Percentiles rank a stretch among this genome's conserved stretches.
These are phyloP conservation scores for Spinacia oleracea DNA, from an alignment of 179 eudicot genomes.

Conservation along the genomic window DNA sequence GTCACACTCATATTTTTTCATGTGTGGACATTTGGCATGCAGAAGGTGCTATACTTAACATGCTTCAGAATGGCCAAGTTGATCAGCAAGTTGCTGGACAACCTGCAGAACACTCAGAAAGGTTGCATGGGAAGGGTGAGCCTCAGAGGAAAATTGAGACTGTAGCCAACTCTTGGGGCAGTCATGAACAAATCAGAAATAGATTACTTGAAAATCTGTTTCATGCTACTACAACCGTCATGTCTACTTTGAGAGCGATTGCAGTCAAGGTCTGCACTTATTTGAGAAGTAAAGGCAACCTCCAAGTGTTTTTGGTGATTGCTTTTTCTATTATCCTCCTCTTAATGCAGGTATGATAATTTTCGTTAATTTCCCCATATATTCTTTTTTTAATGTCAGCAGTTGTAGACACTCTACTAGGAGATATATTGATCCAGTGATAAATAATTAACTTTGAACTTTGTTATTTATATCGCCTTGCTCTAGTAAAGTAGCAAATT, in stretches of 20 bases:
- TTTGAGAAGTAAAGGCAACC: slow-evolving; percentile 53
- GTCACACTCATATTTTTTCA: slow-evolving; percentile 3
- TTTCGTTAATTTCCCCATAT: not conserved
- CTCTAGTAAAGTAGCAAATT: no score
- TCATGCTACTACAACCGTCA: slow-evolving; percentile 31
- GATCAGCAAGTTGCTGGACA: slow-evolving; percentile 27
- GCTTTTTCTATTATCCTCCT: slow-evolving; percentile 64
- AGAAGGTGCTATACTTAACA: slow-evolving; percentile 26
- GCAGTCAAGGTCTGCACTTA: slow-evolving; percentile 37
- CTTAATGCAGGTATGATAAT: slow-evolving; percentile 68
- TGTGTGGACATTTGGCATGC: slow-evolving; percentile 14
- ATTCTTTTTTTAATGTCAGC: not conserved
- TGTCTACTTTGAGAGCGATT: slow-evolving; percentile 43
- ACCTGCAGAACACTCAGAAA: slow-evolving; percentile 34
- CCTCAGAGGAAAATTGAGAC: slow-evolving; percentile 12
- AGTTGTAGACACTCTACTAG: not conserved
- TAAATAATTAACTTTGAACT: not conserved
- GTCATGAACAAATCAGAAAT: slow-evolving; percentile 32
- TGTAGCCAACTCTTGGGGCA: slow-evolving; percentile 28
- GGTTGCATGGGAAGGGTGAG: slow-evolving; percentile 27
- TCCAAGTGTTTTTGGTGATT: slow-evolving; percentile 43
- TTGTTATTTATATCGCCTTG: not conserved
- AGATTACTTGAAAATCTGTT: slow-evolving; percentile 26
- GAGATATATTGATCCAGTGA: not conserved
- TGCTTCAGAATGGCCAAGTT: slow-evolving; percentile 34